phyloP scores from a whole-genome alignment of 371 early-diverging fungal species.

The Mucor mucedo region DNA sequence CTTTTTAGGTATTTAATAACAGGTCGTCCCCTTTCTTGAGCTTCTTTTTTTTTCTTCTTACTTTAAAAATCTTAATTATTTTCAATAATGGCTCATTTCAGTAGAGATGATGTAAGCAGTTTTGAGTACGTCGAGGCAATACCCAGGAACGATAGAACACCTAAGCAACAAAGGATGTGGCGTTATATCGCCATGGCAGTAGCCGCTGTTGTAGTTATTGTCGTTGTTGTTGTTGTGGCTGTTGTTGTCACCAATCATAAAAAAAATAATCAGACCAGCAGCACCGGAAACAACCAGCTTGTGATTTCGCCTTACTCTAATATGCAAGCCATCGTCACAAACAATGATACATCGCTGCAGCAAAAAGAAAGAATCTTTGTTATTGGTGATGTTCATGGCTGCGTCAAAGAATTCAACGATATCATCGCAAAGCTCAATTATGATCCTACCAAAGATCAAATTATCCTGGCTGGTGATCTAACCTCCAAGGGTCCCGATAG shows the following conservation, averaged over 20 bases:
- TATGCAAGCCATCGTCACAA: conserved; percentile 35
- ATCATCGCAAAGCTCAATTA: conserved; percentile 55
- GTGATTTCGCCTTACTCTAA: conserved; percentile 49
- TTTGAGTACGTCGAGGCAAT: conserved; percentile 25
- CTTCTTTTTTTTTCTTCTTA: neutral
- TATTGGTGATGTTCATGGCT: conserved; percentile 79
- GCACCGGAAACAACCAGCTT: conserved; percentile 14
- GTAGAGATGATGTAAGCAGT: conserved; percentile 17
- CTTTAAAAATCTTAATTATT: neutral
- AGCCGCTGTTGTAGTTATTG: conserved; percentile 32
- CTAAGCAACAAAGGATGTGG: conserved; percentile 31
- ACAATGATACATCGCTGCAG: conserved; percentile 15
- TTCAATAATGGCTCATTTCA: conserved; percentile 9
- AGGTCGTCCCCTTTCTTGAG: neutral
- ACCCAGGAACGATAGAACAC: conserved; percentile 20
- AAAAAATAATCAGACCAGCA: conserved; percentile 7
- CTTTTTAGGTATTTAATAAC: too few species aligned
- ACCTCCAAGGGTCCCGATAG: conserved; percentile 74
- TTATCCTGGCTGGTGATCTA: conserved; percentile 75
- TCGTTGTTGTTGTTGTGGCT: conserved; percentile 41
- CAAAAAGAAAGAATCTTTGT: conserved; percentile 59
- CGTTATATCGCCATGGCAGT: conserved; percentile 22
- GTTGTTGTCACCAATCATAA: conserved; percentile 40
- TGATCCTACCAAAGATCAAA: conserved; percentile 48
- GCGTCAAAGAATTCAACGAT: conserved; percentile 54